These are phyloP conservation scores for Pythium folliculosum DNA, from an alignment of 352 stramenopile species.

Conservation along the genomic window DNA sequence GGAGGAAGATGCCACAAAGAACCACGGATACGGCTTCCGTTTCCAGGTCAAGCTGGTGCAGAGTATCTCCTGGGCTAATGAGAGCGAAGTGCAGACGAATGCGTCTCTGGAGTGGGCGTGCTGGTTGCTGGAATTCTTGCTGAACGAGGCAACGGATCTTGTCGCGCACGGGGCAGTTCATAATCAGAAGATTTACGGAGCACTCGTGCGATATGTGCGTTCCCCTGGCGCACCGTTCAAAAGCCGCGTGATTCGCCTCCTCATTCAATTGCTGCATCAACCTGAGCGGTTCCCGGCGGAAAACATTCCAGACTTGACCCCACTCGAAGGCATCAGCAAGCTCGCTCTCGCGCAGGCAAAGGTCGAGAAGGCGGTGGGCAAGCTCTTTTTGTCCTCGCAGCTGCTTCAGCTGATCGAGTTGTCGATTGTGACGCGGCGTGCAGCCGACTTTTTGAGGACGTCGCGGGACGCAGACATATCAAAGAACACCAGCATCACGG, in stretches of 20 bases:
- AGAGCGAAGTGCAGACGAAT: conserved; percentile 70
- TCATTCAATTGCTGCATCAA: conserved; percentile 75
- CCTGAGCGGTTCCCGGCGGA: conserved; percentile 56
- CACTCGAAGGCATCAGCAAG: conserved; percentile 61
- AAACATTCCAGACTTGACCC: conserved; percentile 61
- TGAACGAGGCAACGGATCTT: conserved; percentile 74
- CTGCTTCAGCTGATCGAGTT: conserved; percentile 82
- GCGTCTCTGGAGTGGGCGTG: conserved; percentile 87
- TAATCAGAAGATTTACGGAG: conserved; percentile 79
- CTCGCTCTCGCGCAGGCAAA: conserved; percentile 63
- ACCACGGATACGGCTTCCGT: conserved; percentile 77
- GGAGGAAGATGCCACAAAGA: conserved; percentile 62
- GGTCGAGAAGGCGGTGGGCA: conserved; percentile 54
- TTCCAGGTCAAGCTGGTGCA: conserved; percentile 82
- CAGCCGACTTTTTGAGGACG: conserved; percentile 25
- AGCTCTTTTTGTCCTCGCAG: conserved; percentile 73
- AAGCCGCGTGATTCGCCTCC: conserved; percentile 64
- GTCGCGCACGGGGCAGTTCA: conserved; percentile 71
- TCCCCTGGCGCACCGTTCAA: conserved; percentile 84
- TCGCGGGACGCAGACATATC: neutral
- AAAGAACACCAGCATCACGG: neutral
- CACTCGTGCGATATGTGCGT: conserved; percentile 78
- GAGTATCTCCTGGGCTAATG: conserved; percentile 81
- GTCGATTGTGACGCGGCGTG: conserved; percentile 48
- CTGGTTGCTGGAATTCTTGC: conserved; percentile 79